Evolutionary conservation across 345 rosid genomes (phyloP).

Genomic region (Arabis hirsuta): DNA sequence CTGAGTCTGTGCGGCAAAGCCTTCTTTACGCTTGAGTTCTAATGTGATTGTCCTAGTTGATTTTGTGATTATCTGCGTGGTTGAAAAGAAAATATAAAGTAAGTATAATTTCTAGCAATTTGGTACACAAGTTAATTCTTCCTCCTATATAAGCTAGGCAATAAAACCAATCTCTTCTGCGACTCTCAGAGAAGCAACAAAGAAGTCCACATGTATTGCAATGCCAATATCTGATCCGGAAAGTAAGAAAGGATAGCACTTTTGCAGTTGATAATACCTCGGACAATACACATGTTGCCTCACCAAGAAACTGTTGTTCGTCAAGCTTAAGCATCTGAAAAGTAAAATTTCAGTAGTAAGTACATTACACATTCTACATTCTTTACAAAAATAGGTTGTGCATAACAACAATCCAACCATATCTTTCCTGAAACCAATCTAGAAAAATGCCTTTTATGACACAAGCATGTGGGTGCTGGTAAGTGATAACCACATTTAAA

Average conservation of each 20-base stretch:
- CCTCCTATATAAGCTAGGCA: constrained; percentile 1
- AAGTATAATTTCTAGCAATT: background rate
- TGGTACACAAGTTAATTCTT: background rate
- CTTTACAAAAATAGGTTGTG: background rate
- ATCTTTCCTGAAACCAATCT: background rate
- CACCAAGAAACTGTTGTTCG: constrained; percentile 79
- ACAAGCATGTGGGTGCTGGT: constrained; percentile 7
- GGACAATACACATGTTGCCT: constrained; percentile 71
- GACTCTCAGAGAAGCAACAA: constrained; percentile 19
- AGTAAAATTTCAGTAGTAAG: constrained; percentile 30
- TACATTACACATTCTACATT: background rate
- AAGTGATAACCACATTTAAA: constrained; percentile 6
- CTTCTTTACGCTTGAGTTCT: constrained; percentile 64
- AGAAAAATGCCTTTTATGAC: constrained; percentile 3
- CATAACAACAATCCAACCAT: background rate
- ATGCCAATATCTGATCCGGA: background rate
- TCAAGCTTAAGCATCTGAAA: constrained; percentile 62
- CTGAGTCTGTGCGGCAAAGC: constrained; percentile 46
- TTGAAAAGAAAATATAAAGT: constrained; percentile 7
- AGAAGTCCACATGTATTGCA: constrained; percentile 19
- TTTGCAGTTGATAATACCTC: constrained; percentile 47
- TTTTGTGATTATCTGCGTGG: constrained; percentile 69
- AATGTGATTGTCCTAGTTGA: constrained; percentile 53
- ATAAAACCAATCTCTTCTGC: background rate
- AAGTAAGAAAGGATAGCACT: constrained; percentile 13